Evolutionary conservation across 371 early-diverging fungal species (phyloP).

Genomic region (Mycotypha africana): DNA sequence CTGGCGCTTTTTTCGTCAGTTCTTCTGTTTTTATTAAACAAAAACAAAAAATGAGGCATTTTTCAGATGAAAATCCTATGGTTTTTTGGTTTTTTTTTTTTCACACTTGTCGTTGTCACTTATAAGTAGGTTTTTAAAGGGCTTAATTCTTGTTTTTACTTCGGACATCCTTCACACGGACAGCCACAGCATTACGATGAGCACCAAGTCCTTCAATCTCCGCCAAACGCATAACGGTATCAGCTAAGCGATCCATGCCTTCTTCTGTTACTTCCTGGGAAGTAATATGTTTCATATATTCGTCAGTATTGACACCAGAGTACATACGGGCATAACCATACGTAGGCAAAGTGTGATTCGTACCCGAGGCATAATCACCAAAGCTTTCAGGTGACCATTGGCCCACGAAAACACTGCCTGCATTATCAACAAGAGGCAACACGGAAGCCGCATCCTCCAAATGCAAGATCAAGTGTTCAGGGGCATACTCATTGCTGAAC

Average conservation of each 20-base stretch:
- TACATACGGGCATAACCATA: slow-evolving; percentile 98
- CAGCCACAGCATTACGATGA: slow-evolving; percentile 92
- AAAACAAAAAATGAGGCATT: no score
- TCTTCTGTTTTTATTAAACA: no score
- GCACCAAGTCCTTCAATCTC: slow-evolving; percentile 94
- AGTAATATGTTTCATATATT: slow-evolving; percentile 95
- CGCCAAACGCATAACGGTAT: slow-evolving; percentile 89
- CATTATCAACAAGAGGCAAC: slow-evolving; percentile 72
- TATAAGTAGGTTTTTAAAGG: background rate
- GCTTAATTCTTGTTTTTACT: slow-evolving; percentile 14
- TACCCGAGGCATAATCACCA: slow-evolving; percentile 98
- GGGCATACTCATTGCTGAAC: slow-evolving; percentile 94
- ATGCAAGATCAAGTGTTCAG: slow-evolving; percentile 96
- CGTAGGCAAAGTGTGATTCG: slow-evolving; percentile 98
- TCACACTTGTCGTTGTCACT: no score
- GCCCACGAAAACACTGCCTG: slow-evolving; percentile 96
- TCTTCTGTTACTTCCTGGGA: slow-evolving; percentile 86
- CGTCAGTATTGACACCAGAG: slow-evolving; percentile 92
- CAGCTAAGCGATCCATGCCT: slow-evolving; percentile 81
- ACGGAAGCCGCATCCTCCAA: slow-evolving; percentile 64
- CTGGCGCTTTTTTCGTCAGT: no score
- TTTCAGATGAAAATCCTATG: no score
- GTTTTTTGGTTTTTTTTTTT: no score
- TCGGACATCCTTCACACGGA: slow-evolving; percentile 73
- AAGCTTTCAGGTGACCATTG: slow-evolving; percentile 95